Conservation (phyloP, 1,284 basidiomycete species). For the Ganoderma leucocontextum region DNA sequence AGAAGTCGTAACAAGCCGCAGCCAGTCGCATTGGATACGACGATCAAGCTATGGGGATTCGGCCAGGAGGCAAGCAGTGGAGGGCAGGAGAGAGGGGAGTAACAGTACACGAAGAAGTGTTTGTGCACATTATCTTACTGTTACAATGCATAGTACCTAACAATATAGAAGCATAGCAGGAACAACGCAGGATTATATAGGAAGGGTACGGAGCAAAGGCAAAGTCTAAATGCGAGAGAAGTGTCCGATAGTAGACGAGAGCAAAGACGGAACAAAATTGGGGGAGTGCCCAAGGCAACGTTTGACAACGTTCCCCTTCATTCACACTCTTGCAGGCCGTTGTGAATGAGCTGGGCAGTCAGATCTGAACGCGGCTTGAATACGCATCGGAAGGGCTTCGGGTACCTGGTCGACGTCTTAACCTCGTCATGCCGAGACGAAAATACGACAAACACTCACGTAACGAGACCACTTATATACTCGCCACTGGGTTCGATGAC, state of each 20-base stretch:
- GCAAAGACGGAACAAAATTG: not conserved
- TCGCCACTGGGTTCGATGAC: slow-evolving; percentile 46
- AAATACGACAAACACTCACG: slow-evolving; percentile 45
- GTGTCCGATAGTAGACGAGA: not conserved
- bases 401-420: slow-evolving; percentile 34
- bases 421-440: not conserved
- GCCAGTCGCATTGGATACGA: slow-evolving; percentile 33
- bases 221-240: not conserved
- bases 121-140: slow-evolving; percentile 8
- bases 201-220: not conserved
- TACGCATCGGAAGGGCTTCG: slow-evolving; percentile 37
- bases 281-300: not conserved
- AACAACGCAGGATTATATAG: not conserved
- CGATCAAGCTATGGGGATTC: slow-evolving; percentile 35
- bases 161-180: slow-evolving; percentile 4
- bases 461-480: slow-evolving; percentile 45
- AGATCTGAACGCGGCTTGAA: slow-evolving; percentile 37
- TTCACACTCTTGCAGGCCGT: slow-evolving; percentile 27
- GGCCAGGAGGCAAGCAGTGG: not conserved
- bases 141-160: not conserved
- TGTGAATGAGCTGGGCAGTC: slow-evolving; percentile 32
- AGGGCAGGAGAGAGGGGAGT: not conserved
- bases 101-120: not conserved
- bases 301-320: slow-evolving; percentile 1
- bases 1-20: not conserved